Conservation (phyloP, 2,329 filamentous ascomycete species). For the Volutella citrinella region DNA sequence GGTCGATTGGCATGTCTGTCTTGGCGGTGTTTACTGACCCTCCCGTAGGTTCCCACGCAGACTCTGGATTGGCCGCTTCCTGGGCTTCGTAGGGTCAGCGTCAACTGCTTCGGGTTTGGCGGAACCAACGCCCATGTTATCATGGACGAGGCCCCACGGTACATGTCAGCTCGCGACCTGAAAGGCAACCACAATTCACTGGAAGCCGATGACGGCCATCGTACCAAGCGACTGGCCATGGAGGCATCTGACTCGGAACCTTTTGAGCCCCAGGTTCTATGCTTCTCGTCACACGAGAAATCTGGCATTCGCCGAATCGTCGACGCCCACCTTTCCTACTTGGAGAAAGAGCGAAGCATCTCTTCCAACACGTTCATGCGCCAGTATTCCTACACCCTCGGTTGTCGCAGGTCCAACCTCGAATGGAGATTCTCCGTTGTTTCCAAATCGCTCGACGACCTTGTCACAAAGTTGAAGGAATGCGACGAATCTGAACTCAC, state of each 20-base stretch:
- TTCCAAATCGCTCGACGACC: slow-evolving; percentile 31
- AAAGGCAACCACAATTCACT: slow-evolving; percentile 35
- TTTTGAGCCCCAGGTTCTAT: slow-evolving; percentile 35
- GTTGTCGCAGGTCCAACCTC: slow-evolving; percentile 41
- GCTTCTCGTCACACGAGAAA: slow-evolving; percentile 44
- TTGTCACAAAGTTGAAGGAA: slow-evolving; percentile 27
- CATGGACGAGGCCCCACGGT: slow-evolving; percentile 45
- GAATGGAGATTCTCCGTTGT: slow-evolving; percentile 41
- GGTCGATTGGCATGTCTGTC: too few relatives aligned
- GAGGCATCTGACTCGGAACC: not conserved
- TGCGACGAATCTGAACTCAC: slow-evolving; percentile 14
- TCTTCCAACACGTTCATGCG: slow-evolving; percentile 23
- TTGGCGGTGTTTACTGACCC: too few relatives aligned
- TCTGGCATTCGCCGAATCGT: slow-evolving; percentile 35
- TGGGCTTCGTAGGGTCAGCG: slow-evolving; percentile 46
- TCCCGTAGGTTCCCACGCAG: slow-evolving; percentile 37
- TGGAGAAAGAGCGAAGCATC: slow-evolving; percentile 16
- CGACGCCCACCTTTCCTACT: slow-evolving; percentile 31
- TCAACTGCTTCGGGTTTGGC: slow-evolving; percentile 59
- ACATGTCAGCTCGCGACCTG: slow-evolving; percentile 34
- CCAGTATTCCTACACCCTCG: slow-evolving; percentile 46
- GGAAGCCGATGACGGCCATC: slow-evolving; percentile 5
- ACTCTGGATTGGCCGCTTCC: slow-evolving; percentile 42
- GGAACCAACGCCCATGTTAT: slow-evolving; percentile 55
- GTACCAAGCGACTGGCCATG: slow-evolving; percentile 1